phyloP scores from a whole-genome alignment of 2,329 filamentous ascomycete species.

The Lasiodiplodia gonubiensis region DNA sequence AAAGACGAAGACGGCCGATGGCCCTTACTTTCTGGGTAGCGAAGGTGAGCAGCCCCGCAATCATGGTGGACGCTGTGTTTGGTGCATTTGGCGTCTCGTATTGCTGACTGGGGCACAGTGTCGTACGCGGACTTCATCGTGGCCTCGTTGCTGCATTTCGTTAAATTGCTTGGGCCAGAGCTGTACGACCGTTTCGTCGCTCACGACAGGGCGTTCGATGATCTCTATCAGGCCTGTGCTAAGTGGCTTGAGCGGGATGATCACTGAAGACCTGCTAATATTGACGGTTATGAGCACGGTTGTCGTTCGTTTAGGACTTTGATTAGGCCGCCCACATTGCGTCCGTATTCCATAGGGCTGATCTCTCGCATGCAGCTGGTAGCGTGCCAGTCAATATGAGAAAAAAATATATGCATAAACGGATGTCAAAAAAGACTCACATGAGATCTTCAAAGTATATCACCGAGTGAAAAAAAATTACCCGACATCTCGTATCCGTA shows the following conservation, averaged over 20 bases:
- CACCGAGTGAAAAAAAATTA: not conserved
- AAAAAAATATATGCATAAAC: not conserved
- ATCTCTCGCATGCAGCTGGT: not conserved
- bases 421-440: not conserved
- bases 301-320: constrained; percentile 1
- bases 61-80: constrained; percentile 39
- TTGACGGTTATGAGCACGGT: not conserved
- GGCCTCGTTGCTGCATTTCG: constrained; percentile 55
- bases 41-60: constrained; percentile 42
- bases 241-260: constrained; percentile 49
- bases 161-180: constrained; percentile 44
- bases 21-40: constrained; percentile 67
- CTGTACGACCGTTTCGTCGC: constrained; percentile 48
- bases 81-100: constrained; percentile 21
- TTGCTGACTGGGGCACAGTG: constrained; percentile 33
- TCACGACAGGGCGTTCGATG: constrained; percentile 45
- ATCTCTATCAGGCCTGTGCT: constrained; percentile 48
- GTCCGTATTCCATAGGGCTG: constrained; percentile 19
- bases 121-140: constrained; percentile 59
- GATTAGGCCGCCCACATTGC: not conserved
- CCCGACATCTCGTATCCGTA: not conserved
- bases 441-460: not conserved
- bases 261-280: constrained; percentile 30
- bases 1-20: constrained; percentile 59
- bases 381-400: not conserved